Base-by-base conservation (phyloP, 179 eudicot species). In the Sideroxylon spinosum region DNA sequence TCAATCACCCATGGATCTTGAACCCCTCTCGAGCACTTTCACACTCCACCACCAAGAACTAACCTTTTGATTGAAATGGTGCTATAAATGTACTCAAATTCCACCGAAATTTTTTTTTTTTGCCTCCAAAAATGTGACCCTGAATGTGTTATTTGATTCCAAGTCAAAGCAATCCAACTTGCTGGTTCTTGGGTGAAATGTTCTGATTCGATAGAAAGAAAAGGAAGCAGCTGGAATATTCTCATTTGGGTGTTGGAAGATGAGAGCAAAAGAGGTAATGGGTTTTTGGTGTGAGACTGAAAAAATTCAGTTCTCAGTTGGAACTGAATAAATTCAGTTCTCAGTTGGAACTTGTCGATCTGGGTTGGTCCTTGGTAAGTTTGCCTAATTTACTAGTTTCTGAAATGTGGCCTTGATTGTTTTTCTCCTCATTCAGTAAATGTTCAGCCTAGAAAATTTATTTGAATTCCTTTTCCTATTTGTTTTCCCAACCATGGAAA, bases 321-420 rank as follows among this genome's bases (percentile, higher is more conserved):
- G 52, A 60, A 55, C 29, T 32, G 44, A 48, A 53, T 52, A 67
- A 52, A 53, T n/a, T 76, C 49, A 19, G 16, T 49, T 73, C 48
- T 37, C 19, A 48, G 50, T 32, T 37, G 67, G 52, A 60, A 55
- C 29, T 32, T 74, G 17, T 56, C n/a, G 61, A 67, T 60, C 50
- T 66, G n/a, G 69, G 64, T 71, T 26, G 32, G 3, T 23, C 8
- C 68, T 71, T 60, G 83, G 63, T 76, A 71, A 52, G 79, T 61
- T 50, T 46, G 44, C 56, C 25, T 73, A 25, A 37, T 74, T 68
- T 17, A 50, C 9, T 57, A 49, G 56, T 79, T 57, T 66, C 63
- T 74, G 61, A 13, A 14, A 37, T 9, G 56, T 49, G 55, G 17
- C 73, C 74, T 22, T 22, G 64, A 62, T 52, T 50, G 52, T 63